phyloP scores from a whole-genome alignment of 768 basidiomycete species.

The Collybiopsis luxurians region DNA sequence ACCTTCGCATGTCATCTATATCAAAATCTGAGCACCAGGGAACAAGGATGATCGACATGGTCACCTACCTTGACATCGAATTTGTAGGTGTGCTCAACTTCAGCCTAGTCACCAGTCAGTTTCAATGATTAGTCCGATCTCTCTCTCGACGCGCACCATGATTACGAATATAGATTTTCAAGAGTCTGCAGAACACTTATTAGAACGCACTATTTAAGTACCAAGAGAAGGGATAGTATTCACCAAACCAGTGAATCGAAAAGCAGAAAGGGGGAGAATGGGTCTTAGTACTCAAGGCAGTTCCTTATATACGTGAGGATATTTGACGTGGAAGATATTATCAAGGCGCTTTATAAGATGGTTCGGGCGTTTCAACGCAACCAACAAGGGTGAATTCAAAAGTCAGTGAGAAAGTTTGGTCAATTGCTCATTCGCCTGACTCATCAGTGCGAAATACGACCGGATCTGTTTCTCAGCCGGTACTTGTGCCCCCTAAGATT shows the following conservation, averaged over 20 bases:
- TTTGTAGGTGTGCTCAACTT: constrained; percentile 56
- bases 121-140: neutral
- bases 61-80: constrained; percentile 76
- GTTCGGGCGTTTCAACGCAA: neutral
- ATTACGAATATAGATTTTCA: neutral
- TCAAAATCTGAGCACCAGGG: neutral
- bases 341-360: neutral
- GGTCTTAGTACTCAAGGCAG: too few species aligned
- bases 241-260: too few species aligned
- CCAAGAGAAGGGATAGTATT: too few species aligned
- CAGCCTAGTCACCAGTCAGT: neutral
- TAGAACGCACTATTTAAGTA: too few species aligned
- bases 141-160: neutral
- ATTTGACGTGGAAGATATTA: neutral
- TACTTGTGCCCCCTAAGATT: neutral
- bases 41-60: neutral
- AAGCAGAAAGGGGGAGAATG: too few species aligned
- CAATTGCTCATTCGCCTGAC: too few species aligned
- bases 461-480: too few species aligned
- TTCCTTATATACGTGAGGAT: neutral
- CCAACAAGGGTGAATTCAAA: neutral
- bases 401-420: too few species aligned
- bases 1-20: constrained; percentile 82
- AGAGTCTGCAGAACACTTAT: neutral
- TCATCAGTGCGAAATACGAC: too few species aligned